Conservation (phyloP, 2,329 filamentous ascomycete genomes). For the Chaetomium globosum region DNA sequence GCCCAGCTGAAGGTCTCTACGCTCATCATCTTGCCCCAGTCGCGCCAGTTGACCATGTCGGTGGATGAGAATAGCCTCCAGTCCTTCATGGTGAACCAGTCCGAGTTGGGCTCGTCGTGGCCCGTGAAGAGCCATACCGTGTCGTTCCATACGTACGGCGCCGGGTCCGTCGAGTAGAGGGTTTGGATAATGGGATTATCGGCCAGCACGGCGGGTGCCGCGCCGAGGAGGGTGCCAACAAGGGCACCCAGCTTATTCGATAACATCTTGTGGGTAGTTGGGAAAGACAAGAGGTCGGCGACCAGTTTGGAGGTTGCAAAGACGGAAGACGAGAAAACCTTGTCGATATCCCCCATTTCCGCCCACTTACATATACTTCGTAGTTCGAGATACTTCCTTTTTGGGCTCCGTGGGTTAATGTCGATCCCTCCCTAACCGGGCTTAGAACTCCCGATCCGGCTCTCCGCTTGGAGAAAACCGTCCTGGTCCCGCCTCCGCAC, state of each 20-base stretch:
- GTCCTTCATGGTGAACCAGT: constrained; percentile 39
- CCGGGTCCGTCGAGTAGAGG: constrained; percentile 36
- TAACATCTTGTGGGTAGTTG: neutral
- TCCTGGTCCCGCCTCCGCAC: neutral
- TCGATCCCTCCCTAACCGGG: neutral
- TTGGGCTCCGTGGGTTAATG: neutral
- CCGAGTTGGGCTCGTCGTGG: constrained; percentile 40
- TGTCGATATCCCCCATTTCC: neutral
- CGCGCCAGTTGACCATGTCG: constrained; percentile 44
- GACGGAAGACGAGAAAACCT: neutral
- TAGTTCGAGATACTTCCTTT: neutral
- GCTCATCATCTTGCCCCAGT: constrained; percentile 37
- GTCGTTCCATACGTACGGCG: constrained; percentile 39
- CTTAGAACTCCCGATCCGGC: neutral
- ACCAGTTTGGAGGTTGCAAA: neutral
- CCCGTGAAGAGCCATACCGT: constrained; percentile 39
- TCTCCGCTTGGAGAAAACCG: neutral
- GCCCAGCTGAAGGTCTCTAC: constrained; percentile 43
- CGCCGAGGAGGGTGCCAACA: neutral
- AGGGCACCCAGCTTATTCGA: neutral
- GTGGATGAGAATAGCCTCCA: constrained; percentile 43
- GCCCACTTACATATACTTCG: neutral
- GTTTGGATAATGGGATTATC: constrained; percentile 33
- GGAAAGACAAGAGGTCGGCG: neutral
- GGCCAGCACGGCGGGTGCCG: constrained; percentile 1